Evolutionary conservation across 1,139 yeast genomes (phyloP).

Genomic region (Diutina mesorugosa): DNA sequence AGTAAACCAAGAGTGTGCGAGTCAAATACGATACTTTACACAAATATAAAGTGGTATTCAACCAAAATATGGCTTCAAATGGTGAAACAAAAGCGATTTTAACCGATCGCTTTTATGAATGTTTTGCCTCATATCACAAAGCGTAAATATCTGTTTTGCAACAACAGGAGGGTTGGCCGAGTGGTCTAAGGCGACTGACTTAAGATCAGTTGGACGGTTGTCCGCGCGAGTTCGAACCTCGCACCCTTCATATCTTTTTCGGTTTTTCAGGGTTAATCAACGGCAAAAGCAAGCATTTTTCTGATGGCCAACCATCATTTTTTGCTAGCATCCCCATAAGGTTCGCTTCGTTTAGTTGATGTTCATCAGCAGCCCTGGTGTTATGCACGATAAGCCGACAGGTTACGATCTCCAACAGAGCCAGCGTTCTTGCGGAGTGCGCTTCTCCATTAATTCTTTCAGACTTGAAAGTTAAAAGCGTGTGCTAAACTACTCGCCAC

Average conservation of each 20-base stretch:
- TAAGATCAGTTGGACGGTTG: conserved; percentile 3
- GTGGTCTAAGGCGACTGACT: conserved; percentile 3
- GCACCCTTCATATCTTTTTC: conserved; percentile 2
- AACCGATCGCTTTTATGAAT: not conserved
- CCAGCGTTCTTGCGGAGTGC: too few species aligned
- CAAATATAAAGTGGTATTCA: not conserved
- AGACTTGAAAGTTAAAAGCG: too few species aligned
- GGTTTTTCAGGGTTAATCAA: not conserved
- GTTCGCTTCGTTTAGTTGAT: too few species aligned
- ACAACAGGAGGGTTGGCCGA: conserved; percentile 3
- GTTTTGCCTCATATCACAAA: not conserved
- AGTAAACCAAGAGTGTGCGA: not conserved
- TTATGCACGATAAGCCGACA: too few species aligned
- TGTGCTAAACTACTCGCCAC: too few species aligned
- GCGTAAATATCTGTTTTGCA: not conserved
- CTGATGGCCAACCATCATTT: too few species aligned
- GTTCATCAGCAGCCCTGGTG: too few species aligned
- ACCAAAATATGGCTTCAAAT: conserved; percentile 2
- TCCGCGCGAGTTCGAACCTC: conserved; percentile 4
- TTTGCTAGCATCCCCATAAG: too few species aligned
- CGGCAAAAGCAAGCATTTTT: too few species aligned
- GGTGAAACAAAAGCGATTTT: not conserved
- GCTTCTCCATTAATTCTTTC: too few species aligned
- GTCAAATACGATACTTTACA: not conserved
- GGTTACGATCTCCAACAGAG: too few species aligned